Percentiles rank a stretch among this genome's conserved stretches.
These are phyloP conservation scores for Anthostomella pinea DNA, from an alignment of 2,329 filamentous ascomycete species.

Conservation along the genomic window DNA sequence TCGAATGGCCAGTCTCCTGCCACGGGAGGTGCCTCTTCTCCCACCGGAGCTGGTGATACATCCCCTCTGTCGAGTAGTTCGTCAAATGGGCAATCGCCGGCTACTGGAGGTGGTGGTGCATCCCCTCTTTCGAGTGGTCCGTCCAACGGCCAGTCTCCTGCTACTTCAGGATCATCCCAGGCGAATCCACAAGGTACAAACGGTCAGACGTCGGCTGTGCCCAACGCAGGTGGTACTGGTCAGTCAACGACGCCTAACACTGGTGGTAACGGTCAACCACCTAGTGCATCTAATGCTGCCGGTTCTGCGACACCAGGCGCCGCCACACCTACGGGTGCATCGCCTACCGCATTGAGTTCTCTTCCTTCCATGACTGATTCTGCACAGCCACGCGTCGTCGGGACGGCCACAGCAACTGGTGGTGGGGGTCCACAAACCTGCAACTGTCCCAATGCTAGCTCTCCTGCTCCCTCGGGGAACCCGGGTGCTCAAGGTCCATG, in stretches of 20 bases:
- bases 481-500: conserved; percentile 30
- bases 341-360: neutral
- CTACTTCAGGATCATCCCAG: neutral
- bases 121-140: neutral
- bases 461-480: conserved; percentile 12
- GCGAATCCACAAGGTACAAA: neutral
- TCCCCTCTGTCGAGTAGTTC: no score
- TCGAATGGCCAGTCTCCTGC: no score
- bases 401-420: conserved; percentile 4
- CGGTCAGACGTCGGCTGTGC: neutral
- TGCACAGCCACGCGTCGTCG: conserved; percentile 5
- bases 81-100: no score
- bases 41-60: no score
- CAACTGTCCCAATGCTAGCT: conserved; percentile 14
- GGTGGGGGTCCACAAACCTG: conserved; percentile 18
- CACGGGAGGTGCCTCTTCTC: no score
- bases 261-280: no score
- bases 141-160: neutral
- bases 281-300: neutral
- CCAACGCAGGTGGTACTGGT: neutral
- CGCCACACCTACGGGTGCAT: no score
- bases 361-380: conserved; percentile 2
- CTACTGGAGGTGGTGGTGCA: no score
- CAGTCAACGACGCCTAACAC: conserved; percentile 3
- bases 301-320: neutral